Conservation (phyloP, 1,284 basidiomycete species). For the Dichomitus squalens region DNA sequence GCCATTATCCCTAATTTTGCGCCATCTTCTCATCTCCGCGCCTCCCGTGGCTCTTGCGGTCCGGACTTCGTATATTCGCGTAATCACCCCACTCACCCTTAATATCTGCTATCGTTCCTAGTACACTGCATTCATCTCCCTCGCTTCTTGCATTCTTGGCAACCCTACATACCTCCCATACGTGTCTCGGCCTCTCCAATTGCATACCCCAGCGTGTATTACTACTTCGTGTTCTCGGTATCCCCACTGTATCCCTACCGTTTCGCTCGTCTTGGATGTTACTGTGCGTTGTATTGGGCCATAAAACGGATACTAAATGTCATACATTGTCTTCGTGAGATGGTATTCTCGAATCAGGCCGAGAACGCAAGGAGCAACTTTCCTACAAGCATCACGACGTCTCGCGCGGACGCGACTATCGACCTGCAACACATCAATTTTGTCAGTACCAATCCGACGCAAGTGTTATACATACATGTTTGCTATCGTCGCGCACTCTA, state of each 20-base stretch:
- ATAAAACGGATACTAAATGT: background rate
- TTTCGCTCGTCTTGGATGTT: background rate
- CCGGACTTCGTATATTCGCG: conserved; percentile 9
- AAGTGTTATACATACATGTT: too few species aligned
- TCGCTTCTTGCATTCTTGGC: conserved; percentile 1
- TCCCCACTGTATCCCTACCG: conserved; percentile 17
- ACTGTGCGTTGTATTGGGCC: background rate
- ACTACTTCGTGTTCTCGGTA: background rate
- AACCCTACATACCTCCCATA: background rate
- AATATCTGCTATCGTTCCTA: background rate
- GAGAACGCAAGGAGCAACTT: too few species aligned
- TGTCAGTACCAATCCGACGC: too few species aligned
- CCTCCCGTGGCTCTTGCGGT: background rate
- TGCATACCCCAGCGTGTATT: conserved; percentile 13
- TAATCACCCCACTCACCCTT: conserved; percentile 1
- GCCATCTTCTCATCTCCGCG: too few species aligned
- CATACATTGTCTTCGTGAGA: background rate
- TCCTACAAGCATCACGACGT: too few species aligned
- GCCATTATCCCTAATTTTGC: background rate
- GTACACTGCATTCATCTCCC: background rate
- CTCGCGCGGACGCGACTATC: too few species aligned
- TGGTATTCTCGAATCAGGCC: too few species aligned
- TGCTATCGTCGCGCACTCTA: too few species aligned
- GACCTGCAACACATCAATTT: too few species aligned
- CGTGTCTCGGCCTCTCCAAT: background rate